These are phyloP conservation scores for Auricularia sp. DNA, from an alignment of 768 basidiomycete genomes.

Conservation along the genomic window DNA sequence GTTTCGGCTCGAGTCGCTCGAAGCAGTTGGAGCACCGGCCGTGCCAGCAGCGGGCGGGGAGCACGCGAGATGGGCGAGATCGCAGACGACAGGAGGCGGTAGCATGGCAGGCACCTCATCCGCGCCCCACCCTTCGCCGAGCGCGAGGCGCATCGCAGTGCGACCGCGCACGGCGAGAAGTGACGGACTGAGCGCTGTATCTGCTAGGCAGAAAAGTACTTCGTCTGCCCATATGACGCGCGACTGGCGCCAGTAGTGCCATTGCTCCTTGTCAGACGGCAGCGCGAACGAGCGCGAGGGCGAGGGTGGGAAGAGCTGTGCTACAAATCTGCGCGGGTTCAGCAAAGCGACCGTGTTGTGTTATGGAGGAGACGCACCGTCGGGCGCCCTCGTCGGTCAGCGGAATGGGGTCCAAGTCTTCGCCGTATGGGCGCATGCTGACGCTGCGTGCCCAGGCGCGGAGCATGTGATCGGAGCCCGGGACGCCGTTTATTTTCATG, in stretches of 20 bases:
- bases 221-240: neutral
- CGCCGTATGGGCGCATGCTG: neutral
- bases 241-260: slow-evolving; percentile 2
- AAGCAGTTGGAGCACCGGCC: neutral
- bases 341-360: neutral
- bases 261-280: neutral
- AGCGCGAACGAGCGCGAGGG: neutral
- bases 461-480: neutral
- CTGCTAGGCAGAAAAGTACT: neutral
- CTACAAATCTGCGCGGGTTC: neutral
- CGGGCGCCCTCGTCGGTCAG: neutral
- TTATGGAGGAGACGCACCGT: neutral
- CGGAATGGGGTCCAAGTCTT: neutral
- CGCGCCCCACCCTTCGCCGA: neutral
- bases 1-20: too few relatives aligned
- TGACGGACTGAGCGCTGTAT: neutral
- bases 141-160: neutral
- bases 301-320: neutral
- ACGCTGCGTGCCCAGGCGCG: neutral
- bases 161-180: neutral
- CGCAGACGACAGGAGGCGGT: neutral
- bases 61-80: neutral
- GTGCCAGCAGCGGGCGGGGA: neutral
- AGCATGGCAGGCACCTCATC: neutral
- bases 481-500: neutral